A percentile compares a stretch with the other conserved stretches of the same genome.
Conservation (phyloP, 2,329 filamentous ascomycete species). For the Leptoxyphium fumago region DNA sequence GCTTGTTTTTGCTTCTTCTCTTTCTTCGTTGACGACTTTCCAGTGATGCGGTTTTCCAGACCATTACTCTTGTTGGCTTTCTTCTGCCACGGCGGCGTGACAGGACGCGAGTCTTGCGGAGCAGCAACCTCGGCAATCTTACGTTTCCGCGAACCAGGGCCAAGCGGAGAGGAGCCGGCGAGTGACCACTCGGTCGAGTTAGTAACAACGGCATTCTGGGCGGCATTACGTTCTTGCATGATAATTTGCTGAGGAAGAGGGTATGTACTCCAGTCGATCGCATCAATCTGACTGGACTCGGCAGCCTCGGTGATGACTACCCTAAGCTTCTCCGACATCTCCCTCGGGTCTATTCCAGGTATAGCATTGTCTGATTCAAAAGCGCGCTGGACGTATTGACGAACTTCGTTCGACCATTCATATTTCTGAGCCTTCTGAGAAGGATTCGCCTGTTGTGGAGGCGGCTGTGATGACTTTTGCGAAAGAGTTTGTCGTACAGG, state of each 20-base stretch:
- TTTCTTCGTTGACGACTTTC: constrained; percentile 37
- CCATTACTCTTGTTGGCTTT: constrained; percentile 42
- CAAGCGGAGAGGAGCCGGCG: constrained; percentile 4
- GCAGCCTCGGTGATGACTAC: constrained; percentile 71
- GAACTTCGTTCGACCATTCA: constrained; percentile 63
- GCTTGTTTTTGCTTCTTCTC: constrained; percentile 26
- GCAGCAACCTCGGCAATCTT: constrained; percentile 54
- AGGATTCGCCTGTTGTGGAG: constrained; percentile 8
- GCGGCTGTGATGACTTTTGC: constrained; percentile 6
- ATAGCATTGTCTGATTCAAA: constrained; percentile 52
- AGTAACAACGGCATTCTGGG: constrained; percentile 19
- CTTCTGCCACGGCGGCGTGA: constrained; percentile 58
- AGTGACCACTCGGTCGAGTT: constrained; percentile 12
- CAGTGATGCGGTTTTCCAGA: constrained; percentile 65
- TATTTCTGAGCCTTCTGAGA: constrained; percentile 35
- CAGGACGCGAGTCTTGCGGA: constrained; percentile 33
- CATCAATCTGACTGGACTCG: constrained; percentile 54
- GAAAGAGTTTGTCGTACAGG: constrained; percentile 27
- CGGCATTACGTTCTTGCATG: constrained; percentile 47
- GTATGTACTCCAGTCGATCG: constrained; percentile 68
- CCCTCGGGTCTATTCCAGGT: constrained; percentile 32
- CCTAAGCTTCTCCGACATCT: constrained; percentile 77
- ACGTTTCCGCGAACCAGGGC: constrained; percentile 50
- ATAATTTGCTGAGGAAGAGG: constrained; percentile 78
- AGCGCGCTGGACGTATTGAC: constrained; percentile 75